phyloP scores from a whole-genome alignment of 2,329 filamentous ascomycete genomes.

The Paramyrothecium roridum region DNA sequence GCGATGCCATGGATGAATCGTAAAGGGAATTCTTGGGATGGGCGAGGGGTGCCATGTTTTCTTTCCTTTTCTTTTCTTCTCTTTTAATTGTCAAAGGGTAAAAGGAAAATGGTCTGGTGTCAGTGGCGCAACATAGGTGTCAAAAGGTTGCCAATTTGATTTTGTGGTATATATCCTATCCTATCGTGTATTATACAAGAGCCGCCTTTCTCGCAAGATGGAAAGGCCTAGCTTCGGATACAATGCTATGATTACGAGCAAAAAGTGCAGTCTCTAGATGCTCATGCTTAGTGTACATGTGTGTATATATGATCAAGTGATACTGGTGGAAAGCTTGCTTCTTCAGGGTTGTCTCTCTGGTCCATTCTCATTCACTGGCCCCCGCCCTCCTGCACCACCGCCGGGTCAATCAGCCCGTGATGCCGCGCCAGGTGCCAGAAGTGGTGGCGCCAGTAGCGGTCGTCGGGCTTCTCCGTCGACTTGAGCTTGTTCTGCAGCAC shows the following conservation, averaged over 20 bases:
- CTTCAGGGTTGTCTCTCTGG: no score
- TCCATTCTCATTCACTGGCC: background rate
- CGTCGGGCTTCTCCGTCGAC: slow-evolving; percentile 13
- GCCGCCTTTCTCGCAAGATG: no score
- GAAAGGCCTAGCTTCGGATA: background rate
- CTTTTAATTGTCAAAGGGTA: no score
- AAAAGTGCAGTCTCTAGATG: background rate
- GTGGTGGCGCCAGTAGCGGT: slow-evolving; percentile 42
- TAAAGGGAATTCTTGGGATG: slow-evolving; percentile 7
- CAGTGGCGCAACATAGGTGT: no score
- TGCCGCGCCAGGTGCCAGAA: slow-evolving; percentile 47
- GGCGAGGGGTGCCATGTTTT: no score
- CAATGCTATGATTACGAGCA: slow-evolving; percentile 1
- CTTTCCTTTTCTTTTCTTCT: no score
- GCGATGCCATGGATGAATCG: slow-evolving; percentile 26
- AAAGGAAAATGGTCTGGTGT: no score
- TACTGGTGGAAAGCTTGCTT: no score
- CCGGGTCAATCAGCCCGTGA: slow-evolving; percentile 30
- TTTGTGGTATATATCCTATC: no score
- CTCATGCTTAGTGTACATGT: slow-evolving; percentile 6
- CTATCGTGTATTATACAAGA: no score
- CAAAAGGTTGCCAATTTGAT: no score
- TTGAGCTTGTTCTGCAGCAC: slow-evolving; percentile 23
- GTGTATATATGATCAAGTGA: no score
- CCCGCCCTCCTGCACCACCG: slow-evolving; percentile 6